A percentile compares a stretch with the other conserved stretches of the same genome.
Conservation (phyloP, 352 stramenopile genomes). For the Aphanomyces invadans region DNA sequence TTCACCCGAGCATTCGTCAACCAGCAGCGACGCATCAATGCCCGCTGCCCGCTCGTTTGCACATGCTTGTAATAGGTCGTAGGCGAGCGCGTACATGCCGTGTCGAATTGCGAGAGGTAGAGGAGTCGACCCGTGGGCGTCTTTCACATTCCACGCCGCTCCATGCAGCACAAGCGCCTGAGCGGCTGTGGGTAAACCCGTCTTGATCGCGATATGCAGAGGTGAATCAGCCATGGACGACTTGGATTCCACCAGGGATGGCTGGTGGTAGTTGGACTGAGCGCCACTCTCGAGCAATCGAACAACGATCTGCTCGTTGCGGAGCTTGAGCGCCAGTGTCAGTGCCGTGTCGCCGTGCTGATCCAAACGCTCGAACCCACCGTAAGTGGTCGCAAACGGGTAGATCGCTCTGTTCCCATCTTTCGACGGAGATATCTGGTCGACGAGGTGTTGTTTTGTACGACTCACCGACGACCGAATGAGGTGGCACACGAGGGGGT, state of each 20-base stretch:
- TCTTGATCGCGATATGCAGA: constrained; percentile 56
- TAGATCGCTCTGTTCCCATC: too few relatives aligned
- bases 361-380: constrained; percentile 28
- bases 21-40: constrained; percentile 27
- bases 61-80: constrained; percentile 22
- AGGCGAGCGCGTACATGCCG: constrained; percentile 48
- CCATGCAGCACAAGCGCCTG: constrained; percentile 40
- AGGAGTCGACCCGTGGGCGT: constrained; percentile 34
- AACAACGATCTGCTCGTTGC: constrained; percentile 45
- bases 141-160: constrained; percentile 36
- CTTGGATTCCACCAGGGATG: neutral
- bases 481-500: constrained; percentile 34
- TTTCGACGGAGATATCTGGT: too few relatives aligned
- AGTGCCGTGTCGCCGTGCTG: constrained; percentile 44
- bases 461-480: constrained; percentile 40
- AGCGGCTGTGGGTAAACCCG: constrained; percentile 37
- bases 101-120: constrained; percentile 48
- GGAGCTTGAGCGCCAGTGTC: constrained; percentile 45
- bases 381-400: too few relatives aligned
- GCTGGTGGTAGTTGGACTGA: constrained; percentile 23
- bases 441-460: neutral
- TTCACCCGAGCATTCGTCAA: constrained; percentile 41
- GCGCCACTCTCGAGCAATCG: constrained; percentile 39
- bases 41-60: neutral
- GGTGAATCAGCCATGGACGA: constrained; percentile 29